Percentiles rank a stretch among this genome's conserved stretches.
Evolutionary conservation across 192 early-diverging fungal genomes (phyloP).

Genomic region (Dispira parvispora): DNA sequence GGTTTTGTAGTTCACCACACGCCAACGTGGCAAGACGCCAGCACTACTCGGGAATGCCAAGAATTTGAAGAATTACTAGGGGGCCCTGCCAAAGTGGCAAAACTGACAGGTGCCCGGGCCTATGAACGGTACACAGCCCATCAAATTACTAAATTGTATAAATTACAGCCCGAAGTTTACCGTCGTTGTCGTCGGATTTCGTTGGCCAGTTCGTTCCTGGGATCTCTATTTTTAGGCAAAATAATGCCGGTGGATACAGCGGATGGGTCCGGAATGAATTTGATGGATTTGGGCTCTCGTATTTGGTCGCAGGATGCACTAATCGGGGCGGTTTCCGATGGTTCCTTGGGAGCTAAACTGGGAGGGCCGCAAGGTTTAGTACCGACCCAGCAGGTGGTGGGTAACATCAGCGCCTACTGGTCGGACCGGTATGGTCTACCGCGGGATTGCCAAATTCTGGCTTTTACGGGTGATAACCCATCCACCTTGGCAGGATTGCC

Average conservation of each 20-base stretch:
- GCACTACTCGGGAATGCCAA: not conserved
- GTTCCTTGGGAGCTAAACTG: not conserved
- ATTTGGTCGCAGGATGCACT: not conserved
- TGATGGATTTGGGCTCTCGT: not conserved
- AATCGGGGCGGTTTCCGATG: not conserved
- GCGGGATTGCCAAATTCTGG: not conserved
- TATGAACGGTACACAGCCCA: not conserved
- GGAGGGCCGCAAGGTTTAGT: not conserved
- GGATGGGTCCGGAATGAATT: constrained; percentile 3
- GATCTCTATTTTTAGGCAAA: not conserved
- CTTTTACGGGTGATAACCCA: not conserved
- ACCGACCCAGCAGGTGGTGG: not conserved
- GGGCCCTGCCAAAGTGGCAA: not conserved
- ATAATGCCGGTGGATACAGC: not conserved
- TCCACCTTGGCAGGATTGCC: not conserved
- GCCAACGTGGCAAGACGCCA: not conserved
- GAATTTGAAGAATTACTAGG: not conserved
- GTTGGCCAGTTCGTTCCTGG: not conserved
- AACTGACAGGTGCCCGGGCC: not conserved
- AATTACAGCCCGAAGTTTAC: not conserved
- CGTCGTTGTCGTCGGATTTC: not conserved
- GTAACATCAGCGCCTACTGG: not conserved
- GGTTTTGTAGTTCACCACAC: not conserved
- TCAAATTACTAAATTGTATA: not conserved
- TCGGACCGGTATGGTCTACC: not conserved